Conservation (phyloP, 225 moss, liverwort and hornwort genomes). For the Physcomitrium patens region DNA sequence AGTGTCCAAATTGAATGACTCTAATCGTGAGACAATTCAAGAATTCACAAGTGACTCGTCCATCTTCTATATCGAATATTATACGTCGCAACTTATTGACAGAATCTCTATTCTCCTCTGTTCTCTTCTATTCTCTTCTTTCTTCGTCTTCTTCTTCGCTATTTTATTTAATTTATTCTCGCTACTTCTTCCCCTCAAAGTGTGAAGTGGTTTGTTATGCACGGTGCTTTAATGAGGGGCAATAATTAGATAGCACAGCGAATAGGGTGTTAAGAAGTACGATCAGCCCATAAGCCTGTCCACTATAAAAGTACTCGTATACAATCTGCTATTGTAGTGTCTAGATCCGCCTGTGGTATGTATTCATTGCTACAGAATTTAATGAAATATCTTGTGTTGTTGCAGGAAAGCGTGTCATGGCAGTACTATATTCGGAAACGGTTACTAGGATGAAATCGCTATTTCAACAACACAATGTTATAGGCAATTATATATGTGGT, state of each 20-base stretch:
- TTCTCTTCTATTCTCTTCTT: no score
- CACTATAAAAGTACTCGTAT: not conserved
- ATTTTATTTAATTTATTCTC: no score
- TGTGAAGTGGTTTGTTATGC: no score
- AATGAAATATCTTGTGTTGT: conserved; percentile 20
- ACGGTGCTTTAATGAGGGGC: no score
- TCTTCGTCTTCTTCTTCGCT: no score
- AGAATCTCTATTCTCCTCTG: no score
- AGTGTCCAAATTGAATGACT: no score
- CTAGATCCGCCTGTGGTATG: conserved; percentile 12
- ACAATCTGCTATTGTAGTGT: conserved; percentile 1
- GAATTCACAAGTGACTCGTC: no score
- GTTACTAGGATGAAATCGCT: conserved; percentile 44
- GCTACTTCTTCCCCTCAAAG: no score
- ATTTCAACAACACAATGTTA: conserved; percentile 37
- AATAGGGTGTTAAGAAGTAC: not conserved
- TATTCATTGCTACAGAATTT: conserved; percentile 10
- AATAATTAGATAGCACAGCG: not conserved
- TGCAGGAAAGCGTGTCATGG: conserved; percentile 46
- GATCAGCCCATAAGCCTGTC: not conserved
- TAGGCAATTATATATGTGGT: conserved; percentile 28
- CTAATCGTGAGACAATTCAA: no score
- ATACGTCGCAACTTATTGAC: no score
- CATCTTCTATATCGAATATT: no score
- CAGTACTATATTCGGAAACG: conserved; percentile 33